Base-by-base conservation (phyloP, 305 asterid species). In the Solanum hybrid region DNA sequence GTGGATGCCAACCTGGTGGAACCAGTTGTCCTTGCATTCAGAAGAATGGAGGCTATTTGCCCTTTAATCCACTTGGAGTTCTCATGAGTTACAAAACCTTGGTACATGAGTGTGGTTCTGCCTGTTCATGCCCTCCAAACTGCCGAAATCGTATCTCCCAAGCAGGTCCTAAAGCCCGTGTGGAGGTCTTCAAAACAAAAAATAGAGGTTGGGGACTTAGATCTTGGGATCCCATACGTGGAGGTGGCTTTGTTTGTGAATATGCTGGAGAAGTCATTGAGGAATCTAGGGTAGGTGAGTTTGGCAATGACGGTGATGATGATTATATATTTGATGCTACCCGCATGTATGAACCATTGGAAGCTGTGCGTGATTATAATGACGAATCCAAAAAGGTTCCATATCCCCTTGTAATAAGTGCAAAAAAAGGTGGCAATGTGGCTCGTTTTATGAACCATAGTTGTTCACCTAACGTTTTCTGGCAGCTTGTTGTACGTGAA, bases 171-270 rank as follows among this genome's bases (percentile, higher is more conserved):
- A 97, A 93, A 91, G 93, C 91, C 64, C 96, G 93, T 75, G 87
- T 96, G 40, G 99, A 97, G 93, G 98, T 97, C 91, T 97, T 97
- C 69, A 97, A 93, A 93, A 97, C 98, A 85, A 93, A 91, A 91
- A 93, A 94, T 90, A 93, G 92, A 91, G 98, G 98, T 26, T 97
- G 99, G 99, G 99, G 99, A 60, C 98, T 97, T 88, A 95, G 99
- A 91, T 97, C 99, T 9, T 97, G 97, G 98, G 98, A 97, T 89
- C 96, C 98, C 34, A 96, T 97, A 72, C 98, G 98, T 9, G 93
- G 94, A 7, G 99, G 99, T 79, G 92, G 94, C 42, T 97, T 97
- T 92, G 91, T 97, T 64, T 97, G 98, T 85, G 98, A 97, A 92
- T 97, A 96, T 93, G 99, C 98, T 0, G 99, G 99, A 79, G 99